phyloP scores from a whole-genome alignment of 2,329 filamentous ascomycete genomes.

The Ceratocystis diversiconidia region DNA sequence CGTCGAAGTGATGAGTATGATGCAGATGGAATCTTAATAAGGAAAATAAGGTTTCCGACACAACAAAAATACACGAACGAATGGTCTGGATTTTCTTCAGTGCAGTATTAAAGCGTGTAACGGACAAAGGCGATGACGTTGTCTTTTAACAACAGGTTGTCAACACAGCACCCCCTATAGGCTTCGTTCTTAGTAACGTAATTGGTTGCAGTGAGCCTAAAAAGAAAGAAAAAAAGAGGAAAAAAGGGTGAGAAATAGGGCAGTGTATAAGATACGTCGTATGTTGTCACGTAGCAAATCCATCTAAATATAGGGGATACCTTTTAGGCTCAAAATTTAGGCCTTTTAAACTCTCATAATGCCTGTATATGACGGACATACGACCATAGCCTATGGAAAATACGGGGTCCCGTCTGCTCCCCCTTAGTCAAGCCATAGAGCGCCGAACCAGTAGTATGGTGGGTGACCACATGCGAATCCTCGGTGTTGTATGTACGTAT shows the following conservation, averaged over 20 bases:
- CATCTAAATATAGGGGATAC: no score
- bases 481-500: no score
- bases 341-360: no score
- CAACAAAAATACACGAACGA: background rate
- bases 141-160: background rate
- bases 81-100: background rate
- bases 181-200: no score
- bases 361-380: background rate
- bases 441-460: background rate
- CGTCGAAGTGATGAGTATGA: background rate
- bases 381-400: background rate
- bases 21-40: background rate
- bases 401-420: background rate
- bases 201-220: constrained; percentile 20
- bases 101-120: background rate
- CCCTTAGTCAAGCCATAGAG: background rate
- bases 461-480: background rate
- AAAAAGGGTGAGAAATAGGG: background rate
- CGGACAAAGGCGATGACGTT: constrained; percentile 4
- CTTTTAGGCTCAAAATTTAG: no score
- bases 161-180: background rate
- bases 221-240: background rate
- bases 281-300: no score
- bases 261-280: no score
- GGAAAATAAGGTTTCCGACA: background rate